These are phyloP conservation scores for Coemansia sp. DNA, from an alignment of 192 early-diverging fungal species.

Conservation along the genomic window DNA sequence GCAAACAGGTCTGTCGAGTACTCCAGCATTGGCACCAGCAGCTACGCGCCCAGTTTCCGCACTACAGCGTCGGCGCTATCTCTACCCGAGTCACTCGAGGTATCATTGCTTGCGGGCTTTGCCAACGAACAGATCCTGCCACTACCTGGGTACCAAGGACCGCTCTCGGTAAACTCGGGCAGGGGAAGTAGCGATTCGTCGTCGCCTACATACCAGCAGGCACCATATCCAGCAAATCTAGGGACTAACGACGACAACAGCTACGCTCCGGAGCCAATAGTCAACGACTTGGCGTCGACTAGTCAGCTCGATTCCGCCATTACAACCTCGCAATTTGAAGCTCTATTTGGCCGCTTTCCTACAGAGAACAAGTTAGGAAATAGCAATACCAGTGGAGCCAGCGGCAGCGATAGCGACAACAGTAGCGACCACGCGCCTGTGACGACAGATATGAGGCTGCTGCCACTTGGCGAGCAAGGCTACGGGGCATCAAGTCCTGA, in stretches of 20 bases:
- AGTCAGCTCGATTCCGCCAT: slow-evolving; percentile 2
- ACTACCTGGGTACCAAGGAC: neutral
- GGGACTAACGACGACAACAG: neutral
- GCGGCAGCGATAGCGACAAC: slow-evolving; percentile 14
- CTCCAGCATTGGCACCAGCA: neutral
- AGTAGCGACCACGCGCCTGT: slow-evolving; percentile 17
- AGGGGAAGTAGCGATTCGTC: neutral
- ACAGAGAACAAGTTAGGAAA: neutral
- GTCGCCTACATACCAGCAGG: slow-evolving; percentile 5
- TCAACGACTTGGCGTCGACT: neutral
- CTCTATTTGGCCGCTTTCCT: slow-evolving; percentile 11
- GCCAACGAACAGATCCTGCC: neutral
- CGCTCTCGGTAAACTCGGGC: neutral
- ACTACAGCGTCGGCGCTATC: slow-evolving; percentile 1
- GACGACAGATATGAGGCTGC: slow-evolving; percentile 1
- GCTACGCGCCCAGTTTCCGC: slow-evolving; percentile 10
- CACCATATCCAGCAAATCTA: neutral
- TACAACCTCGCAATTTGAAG: slow-evolving; percentile 16
- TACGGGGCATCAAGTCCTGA: neutral
- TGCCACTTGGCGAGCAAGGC: neutral
- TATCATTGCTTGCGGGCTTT: neutral
- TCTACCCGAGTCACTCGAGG: neutral
- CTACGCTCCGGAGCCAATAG: neutral
- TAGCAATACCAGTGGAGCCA: slow-evolving; percentile 6
- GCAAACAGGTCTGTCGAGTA: neutral